These are phyloP conservation scores for Pestalotiopsis sp. DNA, from an alignment of 2,329 filamentous ascomycete genomes.

Conservation along the genomic window DNA sequence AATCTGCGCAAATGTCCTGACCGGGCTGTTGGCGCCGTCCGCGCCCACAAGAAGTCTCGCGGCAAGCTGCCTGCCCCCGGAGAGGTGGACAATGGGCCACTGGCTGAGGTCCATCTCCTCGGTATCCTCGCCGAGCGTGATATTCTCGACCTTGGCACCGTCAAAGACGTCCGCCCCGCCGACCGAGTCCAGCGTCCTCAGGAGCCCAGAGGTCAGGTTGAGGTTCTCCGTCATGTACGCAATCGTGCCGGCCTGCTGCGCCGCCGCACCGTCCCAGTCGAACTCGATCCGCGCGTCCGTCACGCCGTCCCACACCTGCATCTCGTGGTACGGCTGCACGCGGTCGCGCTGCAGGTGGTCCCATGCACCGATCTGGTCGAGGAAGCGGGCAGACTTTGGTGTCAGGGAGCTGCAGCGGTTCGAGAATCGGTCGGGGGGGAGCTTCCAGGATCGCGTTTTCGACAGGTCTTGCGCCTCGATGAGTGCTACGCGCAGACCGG, in stretches of 20 bases:
- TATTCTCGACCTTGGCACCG: slow-evolving; percentile 77
- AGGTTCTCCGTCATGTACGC: slow-evolving; percentile 97
- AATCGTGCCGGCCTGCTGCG: slow-evolving; percentile 58
- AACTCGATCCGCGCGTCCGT: slow-evolving; percentile 88
- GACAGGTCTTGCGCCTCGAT: slow-evolving; percentile 86
- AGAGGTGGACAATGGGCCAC: slow-evolving; percentile 84
- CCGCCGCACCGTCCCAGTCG: slow-evolving; percentile 62
- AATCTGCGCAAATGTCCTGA: slow-evolving; percentile 87
- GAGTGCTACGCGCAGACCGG: slow-evolving; percentile 80
- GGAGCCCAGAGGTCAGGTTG: slow-evolving; percentile 80
- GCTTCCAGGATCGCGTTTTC: slow-evolving; percentile 67
- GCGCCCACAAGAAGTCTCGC: slow-evolving; percentile 89
- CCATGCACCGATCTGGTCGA: slow-evolving; percentile 87
- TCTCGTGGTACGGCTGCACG: slow-evolving; percentile 87
- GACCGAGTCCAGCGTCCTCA: slow-evolving; percentile 72
- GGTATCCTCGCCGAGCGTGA: slow-evolving; percentile 71
- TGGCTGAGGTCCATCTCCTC: slow-evolving; percentile 76
- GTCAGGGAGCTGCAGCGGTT: slow-evolving; percentile 97
- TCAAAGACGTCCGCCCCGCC: slow-evolving; percentile 73
- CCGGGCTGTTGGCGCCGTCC: slow-evolving; percentile 93
- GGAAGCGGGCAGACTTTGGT: slow-evolving; percentile 80
- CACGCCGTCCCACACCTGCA: slow-evolving; percentile 98
- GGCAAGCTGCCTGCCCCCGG: slow-evolving; percentile 67
- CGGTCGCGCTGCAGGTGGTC: slow-evolving; percentile 70
- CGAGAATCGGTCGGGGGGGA: slow-evolving; percentile 73